Percentiles rank a stretch among this genome's conserved stretches.
phyloP scores from a whole-genome alignment of 805 yeast species.

The Wickerhamiella alocasiicola region DNA sequence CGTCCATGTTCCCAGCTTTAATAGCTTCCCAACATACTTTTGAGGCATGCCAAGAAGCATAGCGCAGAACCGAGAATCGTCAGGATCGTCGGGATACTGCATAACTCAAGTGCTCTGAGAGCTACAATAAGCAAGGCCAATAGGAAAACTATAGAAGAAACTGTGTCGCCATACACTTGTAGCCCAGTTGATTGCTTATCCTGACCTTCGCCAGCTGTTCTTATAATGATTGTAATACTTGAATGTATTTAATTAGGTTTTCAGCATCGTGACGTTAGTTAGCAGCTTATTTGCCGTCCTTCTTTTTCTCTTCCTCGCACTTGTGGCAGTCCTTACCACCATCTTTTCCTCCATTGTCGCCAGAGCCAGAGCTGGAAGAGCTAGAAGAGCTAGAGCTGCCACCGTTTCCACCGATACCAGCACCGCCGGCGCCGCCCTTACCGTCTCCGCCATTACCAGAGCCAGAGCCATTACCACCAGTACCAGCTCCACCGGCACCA shows the following conservation, averaged over 20 bases:
- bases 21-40: too few relatives aligned
- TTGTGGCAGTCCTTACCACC: neutral
- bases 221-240: neutral
- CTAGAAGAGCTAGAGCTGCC: neutral
- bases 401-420: neutral
- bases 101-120: too few relatives aligned
- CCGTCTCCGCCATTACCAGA: neutral
- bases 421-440: neutral
- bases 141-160: neutral
- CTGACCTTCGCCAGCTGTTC: neutral
- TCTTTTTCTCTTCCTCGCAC: neutral
- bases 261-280: neutral
- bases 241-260: neutral
- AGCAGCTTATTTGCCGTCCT: neutral
- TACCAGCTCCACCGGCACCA: neutral
- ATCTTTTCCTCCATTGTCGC: too few relatives aligned
- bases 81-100: too few relatives aligned
- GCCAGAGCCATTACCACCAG: neutral
- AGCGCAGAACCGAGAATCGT: too few relatives aligned
- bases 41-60: too few relatives aligned
- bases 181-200: neutral
- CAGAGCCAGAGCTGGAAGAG: neutral
- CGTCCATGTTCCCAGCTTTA: too few relatives aligned
- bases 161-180: neutral
- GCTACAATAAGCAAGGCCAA: neutral